Percentiles rank a stretch among this genome's conserved stretches.
These are phyloP conservation scores for Colletotrichum siamense DNA, from an alignment of 2,329 filamentous ascomycete species.

Conservation along the genomic window DNA sequence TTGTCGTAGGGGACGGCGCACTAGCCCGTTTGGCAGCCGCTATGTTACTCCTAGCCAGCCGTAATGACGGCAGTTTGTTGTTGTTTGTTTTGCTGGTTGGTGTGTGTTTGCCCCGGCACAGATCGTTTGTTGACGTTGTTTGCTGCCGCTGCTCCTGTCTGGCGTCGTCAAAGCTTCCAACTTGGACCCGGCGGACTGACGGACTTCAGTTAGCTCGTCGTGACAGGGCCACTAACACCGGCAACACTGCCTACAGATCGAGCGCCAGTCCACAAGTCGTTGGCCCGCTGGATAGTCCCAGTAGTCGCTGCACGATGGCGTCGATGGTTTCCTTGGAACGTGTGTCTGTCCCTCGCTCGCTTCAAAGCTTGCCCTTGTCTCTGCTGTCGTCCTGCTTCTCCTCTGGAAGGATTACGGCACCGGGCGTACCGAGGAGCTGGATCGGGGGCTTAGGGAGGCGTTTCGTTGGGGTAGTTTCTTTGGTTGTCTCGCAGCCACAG, in stretches of 20 bases:
- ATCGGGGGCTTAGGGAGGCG: not conserved
- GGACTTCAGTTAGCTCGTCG: not conserved
- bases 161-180: constrained; percentile 1
- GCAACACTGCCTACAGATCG: not conserved
- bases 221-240: constrained; percentile 5
- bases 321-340: not conserved
- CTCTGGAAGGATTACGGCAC: not conserved
- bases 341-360: not conserved
- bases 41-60: not conserved
- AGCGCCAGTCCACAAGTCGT: not conserved
- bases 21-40: not conserved
- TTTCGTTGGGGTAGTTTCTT: not conserved
- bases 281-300: not conserved
- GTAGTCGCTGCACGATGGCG: not conserved
- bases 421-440: not conserved
- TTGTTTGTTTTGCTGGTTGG: not conserved
- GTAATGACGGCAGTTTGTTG: constrained; percentile 11
- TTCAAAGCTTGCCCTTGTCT: not conserved
- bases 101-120: not conserved
- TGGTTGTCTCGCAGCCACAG: not conserved
- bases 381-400: not conserved
- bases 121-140: not conserved
- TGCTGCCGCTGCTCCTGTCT: not conserved
- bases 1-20: not conserved
- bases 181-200: not conserved